Base-by-base conservation (phyloP, 2,329 filamentous ascomycete species). In the Aspergillus sp. region DNA sequence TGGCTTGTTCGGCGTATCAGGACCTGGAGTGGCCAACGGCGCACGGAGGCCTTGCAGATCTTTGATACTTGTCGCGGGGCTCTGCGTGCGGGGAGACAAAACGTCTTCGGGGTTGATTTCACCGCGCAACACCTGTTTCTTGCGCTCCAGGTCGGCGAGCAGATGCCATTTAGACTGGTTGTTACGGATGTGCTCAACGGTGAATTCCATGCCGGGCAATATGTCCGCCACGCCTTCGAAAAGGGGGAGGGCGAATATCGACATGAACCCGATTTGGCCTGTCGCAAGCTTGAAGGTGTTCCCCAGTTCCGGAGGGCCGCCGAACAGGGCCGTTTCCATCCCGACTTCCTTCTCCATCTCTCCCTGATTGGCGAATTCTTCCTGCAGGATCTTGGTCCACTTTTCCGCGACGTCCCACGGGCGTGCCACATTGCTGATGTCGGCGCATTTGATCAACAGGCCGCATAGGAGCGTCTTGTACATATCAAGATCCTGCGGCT, bases 391-490 rank as follows among this genome's bases (percentile, higher is more conserved):
- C 69, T 90, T 85, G 69, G 95, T 96, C 95, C 95, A 99, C 73
- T 89, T 84, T 49, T 91, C 82, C 22, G 95, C 95, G 26, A 92
- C 87, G 58, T 89, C 84, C 73, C 95, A 93, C 58, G 87, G 89
- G 58, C 95, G 88, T 56, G 93, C 92, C 74, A 98, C 95, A 73
- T 99, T 99, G 79, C 94, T 97, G 71, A 99, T 98, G 75, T 99
- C 95, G 45, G 95, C 95, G 73, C 95, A 98, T 75, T 99, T 99
- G 78, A 99, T 97, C 60, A 99, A 80, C 58, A 99, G 80, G 14
- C 92, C 92, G 76, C 95, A 98, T n/a, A 90, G 81, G 51, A 98
- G 78, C 10, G 90, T 87, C 66, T 89, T 90, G 66, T 92, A 85
- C 66, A 93, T 89, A 61, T 95, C 88, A 11, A 89, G 73, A 66